Evolutionary conservation across 352 stramenopile genomes (phyloP).

Genomic region (Ophiocytium majus): DNA sequence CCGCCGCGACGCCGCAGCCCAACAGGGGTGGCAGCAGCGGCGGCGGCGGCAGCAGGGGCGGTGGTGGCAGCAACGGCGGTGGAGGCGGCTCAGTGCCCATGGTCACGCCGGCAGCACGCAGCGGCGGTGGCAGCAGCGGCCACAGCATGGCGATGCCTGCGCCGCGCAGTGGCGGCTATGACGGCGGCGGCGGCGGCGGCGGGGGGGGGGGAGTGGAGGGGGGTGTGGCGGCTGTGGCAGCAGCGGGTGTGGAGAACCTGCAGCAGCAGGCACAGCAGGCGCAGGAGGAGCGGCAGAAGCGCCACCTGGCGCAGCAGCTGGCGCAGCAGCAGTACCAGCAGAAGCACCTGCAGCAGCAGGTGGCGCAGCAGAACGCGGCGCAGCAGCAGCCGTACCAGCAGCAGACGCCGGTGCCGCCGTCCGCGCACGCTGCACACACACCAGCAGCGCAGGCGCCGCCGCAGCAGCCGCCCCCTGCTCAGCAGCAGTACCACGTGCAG

Average conservation of each 20-base stretch:
- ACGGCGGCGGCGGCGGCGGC: neutral
- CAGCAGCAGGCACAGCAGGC: neutral
- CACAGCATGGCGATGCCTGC: neutral
- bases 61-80: neutral
- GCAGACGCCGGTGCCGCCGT: neutral
- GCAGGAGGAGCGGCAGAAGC: neutral
- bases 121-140: neutral
- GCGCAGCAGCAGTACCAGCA: neutral
- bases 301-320: neutral
- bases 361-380: neutral
- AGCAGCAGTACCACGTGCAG: neutral
- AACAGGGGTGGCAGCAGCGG: neutral
- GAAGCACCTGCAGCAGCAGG: neutral
- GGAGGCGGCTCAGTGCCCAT: neutral
- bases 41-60: neutral
- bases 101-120: neutral
- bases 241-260: neutral
- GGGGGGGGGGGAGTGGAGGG: too few relatives aligned
- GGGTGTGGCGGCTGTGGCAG: too few relatives aligned
- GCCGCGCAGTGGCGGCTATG: neutral
- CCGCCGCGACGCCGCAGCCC: neutral
- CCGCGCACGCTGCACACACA: neutral
- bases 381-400: slow-evolving; percentile 20
- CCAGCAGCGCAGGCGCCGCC: neutral
- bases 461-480: neutral